A percentile compares a stretch with the other conserved stretches of the same genome.
These are phyloP conservation scores for Podospora anserina DNA, from an alignment of 495 filamentous ascomycete genomes.

Conservation along the genomic window DNA sequence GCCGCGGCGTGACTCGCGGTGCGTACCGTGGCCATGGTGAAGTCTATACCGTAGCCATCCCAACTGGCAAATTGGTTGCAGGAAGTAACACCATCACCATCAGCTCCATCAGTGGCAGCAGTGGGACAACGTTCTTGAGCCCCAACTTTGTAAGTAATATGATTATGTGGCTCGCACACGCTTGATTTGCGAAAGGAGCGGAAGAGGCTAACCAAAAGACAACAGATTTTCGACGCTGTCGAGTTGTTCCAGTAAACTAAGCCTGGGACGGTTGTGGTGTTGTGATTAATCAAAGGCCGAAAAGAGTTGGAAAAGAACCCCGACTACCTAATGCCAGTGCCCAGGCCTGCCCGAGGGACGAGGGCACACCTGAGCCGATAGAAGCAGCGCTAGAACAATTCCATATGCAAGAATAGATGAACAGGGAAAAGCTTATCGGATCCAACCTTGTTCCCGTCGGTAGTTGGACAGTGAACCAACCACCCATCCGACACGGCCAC, in stretches of 20 bases:
- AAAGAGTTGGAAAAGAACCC: neutral
- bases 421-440: neutral
- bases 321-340: neutral
- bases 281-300: neutral
- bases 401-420: neutral
- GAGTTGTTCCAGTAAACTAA: slow-evolving; percentile 42
- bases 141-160: slow-evolving; percentile 59
- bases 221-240: slow-evolving; percentile 55
- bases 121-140: slow-evolving; percentile 50
- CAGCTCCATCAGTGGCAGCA: slow-evolving; percentile 56
- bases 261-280: neutral
- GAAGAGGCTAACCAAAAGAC: neutral
- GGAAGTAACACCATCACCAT: slow-evolving; percentile 65
- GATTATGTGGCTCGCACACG: neutral
- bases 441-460: neutral
- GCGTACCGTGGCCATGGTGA: slow-evolving; percentile 62
- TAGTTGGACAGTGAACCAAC: neutral
- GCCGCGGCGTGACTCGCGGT: slow-evolving; percentile 61
- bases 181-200: neutral
- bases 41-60: slow-evolving; percentile 56
- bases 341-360: neutral
- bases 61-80: slow-evolving; percentile 52
- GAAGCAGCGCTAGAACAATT: neutral
- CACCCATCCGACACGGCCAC: neutral
- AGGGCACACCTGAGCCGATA: neutral